Evolutionary conservation across 768 basidiomycete genomes (phyloP).

Genomic region (Termitomyces sp.): DNA sequence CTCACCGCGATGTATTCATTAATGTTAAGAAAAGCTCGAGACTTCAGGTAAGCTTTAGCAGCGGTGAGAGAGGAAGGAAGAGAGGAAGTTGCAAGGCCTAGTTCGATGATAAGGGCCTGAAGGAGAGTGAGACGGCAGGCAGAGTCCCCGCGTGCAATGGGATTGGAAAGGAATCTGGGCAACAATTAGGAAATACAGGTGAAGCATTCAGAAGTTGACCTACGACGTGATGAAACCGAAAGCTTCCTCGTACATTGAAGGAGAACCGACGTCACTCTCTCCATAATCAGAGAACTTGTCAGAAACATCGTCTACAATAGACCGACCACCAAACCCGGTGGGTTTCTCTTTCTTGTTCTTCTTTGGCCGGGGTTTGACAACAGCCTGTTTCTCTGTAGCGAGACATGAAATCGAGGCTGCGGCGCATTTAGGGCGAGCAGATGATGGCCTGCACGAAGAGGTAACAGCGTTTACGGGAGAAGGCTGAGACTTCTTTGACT

Average conservation of each 20-base stretch:
- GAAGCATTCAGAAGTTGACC: conserved; percentile 24
- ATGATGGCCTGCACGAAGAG: conserved; percentile 8
- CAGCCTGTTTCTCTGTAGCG: not conserved
- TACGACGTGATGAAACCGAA: conserved; percentile 59
- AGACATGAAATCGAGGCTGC: not conserved
- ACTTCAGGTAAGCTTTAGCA: conserved; percentile 65
- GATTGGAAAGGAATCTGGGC: conserved; percentile 49
- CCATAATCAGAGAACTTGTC: conserved; percentile 36
- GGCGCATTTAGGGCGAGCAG: not conserved
- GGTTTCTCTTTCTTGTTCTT: conserved; percentile 4
- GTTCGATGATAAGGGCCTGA: conserved; percentile 73
- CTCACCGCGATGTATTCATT: conserved; percentile 70
- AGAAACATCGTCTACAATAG: conserved; percentile 50
- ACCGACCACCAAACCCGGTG: conserved; percentile 30
- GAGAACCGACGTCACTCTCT: conserved; percentile 22
- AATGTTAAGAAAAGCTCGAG: conserved; percentile 66
- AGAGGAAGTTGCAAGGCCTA: conserved; percentile 53
- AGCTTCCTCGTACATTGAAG: conserved; percentile 54
- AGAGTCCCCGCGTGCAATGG: conserved; percentile 36
- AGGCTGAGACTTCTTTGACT: conserved; percentile 13
- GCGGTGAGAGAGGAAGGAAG: conserved; percentile 60
- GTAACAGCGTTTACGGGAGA: conserved; percentile 4
- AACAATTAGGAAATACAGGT: not conserved
- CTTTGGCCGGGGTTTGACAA: not conserved
- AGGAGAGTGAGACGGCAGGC: conserved; percentile 56